phyloP scores from a whole-genome alignment of 2,329 filamentous ascomycete species.

The Aspergillus alliaceus region DNA sequence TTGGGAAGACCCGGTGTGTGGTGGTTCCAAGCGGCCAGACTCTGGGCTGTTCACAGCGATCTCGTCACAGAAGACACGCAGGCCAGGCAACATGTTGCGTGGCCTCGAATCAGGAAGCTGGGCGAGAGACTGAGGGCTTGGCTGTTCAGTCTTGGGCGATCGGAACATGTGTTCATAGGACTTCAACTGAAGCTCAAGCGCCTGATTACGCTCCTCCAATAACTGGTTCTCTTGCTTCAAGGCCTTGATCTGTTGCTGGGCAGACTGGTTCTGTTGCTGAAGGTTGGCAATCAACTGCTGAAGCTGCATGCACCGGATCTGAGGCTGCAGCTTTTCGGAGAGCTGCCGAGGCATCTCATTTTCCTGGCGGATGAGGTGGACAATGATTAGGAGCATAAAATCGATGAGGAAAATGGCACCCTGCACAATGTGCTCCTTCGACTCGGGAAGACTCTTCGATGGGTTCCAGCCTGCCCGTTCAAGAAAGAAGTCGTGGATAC shows the following conservation, averaged over 20 bases:
- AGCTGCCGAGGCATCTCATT: conserved; percentile 35
- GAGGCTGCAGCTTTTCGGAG: conserved; percentile 39
- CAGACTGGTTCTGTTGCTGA: conserved; percentile 37
- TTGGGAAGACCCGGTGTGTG: conserved; percentile 27
- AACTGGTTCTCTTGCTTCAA: conserved; percentile 37
- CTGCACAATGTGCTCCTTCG: conserved; percentile 44
- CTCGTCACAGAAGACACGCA: conserved; percentile 38
- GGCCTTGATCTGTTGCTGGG: conserved; percentile 34
- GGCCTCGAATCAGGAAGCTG: conserved; percentile 29
- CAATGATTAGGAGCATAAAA: conserved; percentile 39
- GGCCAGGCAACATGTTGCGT: conserved; percentile 35
- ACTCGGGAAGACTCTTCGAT: conserved; percentile 39
- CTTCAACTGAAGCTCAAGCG: conserved; percentile 39
- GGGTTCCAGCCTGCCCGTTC: conserved; percentile 42
- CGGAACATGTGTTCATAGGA: conserved; percentile 41
- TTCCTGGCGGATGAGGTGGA: conserved; percentile 36
- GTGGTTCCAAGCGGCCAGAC: conserved; percentile 20
- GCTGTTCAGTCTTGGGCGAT: conserved; percentile 34
- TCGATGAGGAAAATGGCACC: conserved; percentile 40
- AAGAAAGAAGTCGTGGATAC: conserved; percentile 40
- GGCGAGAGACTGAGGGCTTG: conserved; percentile 26
- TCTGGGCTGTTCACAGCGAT: conserved; percentile 28
- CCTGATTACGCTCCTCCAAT: conserved; percentile 36
- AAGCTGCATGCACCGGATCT: conserved; percentile 41
- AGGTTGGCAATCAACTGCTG: conserved; percentile 35